phyloP scores from a whole-genome alignment of 139 green algal genomes.

The Choricystis sp. region DNA sequence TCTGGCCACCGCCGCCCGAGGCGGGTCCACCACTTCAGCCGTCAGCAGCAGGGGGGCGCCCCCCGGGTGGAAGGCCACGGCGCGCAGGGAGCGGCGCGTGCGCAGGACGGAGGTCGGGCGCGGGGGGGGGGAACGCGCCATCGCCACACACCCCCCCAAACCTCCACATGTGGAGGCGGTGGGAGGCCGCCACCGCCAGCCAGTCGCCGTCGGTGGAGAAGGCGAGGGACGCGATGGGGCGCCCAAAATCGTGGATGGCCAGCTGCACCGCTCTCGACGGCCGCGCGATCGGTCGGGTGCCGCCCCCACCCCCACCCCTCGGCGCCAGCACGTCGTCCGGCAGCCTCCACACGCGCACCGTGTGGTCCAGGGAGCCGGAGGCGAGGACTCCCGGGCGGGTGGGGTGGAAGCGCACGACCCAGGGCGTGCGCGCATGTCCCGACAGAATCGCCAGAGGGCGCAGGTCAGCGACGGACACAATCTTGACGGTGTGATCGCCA shows the following conservation, averaged over 20 bases:
- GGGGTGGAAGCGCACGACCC: slow-evolving; percentile 81
- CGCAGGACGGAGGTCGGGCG: slow-evolving; percentile 26
- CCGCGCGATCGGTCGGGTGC: neutral
- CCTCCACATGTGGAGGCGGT: slow-evolving; percentile 13
- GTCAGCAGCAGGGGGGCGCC: slow-evolving; percentile 60
- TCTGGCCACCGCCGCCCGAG: neutral
- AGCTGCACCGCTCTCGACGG: neutral
- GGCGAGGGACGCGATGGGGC: slow-evolving; percentile 70
- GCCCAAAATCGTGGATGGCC: slow-evolving; percentile 6
- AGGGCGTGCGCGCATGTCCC: slow-evolving; percentile 72
- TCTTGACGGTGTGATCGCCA: slow-evolving; percentile 86
- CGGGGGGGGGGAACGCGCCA: neutral
- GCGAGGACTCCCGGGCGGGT: slow-evolving; percentile 44
- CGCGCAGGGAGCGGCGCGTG: slow-evolving; percentile 64
- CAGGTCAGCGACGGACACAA: slow-evolving; percentile 44
- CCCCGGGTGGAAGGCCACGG: slow-evolving; percentile 78
- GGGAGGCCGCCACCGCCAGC: slow-evolving; percentile 66
- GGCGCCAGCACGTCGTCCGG: slow-evolving; percentile 37
- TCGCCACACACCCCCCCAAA: slow-evolving; percentile 18
- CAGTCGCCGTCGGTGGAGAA: slow-evolving; percentile 49
- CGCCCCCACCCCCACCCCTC: slow-evolving; percentile 39
- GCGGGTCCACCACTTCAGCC: slow-evolving; percentile 53
- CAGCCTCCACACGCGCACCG: slow-evolving; percentile 72
- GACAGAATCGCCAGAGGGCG: slow-evolving; percentile 30
- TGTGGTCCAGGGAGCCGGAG: slow-evolving; percentile 66